A percentile compares a stretch with the other conserved stretches of the same genome.
phyloP scores from a whole-genome alignment of 2,329 filamentous ascomycete species.

The Aspergillus sp. region DNA sequence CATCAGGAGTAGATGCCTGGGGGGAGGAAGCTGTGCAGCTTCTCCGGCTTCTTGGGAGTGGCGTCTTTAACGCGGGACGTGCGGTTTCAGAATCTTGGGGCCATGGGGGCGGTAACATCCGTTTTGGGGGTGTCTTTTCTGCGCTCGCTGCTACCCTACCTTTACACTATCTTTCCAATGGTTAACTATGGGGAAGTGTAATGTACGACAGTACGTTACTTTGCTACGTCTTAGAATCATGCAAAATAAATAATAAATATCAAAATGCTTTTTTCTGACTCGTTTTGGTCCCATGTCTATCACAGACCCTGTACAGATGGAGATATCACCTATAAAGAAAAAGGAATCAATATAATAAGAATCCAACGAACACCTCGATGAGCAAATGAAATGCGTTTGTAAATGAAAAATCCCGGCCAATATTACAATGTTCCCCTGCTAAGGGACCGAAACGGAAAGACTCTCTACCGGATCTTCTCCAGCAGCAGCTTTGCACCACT shows the following conservation, averaged over 20 bases:
- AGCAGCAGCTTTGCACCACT: slow-evolving; percentile 48
- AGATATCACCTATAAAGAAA: slow-evolving; percentile 8
- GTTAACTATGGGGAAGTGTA: too few relatives aligned
- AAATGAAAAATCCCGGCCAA: slow-evolving; percentile 3
- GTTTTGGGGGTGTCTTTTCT: too few relatives aligned
- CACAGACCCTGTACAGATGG: slow-evolving; percentile 16
- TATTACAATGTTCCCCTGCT: slow-evolving; percentile 3
- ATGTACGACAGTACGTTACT: too few relatives aligned
- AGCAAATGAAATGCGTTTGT: not conserved
- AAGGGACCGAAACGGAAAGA: not conserved
- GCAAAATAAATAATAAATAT: not conserved
- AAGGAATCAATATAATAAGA: not conserved
- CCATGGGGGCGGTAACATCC: not conserved
- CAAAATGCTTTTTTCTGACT: slow-evolving; percentile 14
- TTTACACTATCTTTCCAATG: too few relatives aligned
- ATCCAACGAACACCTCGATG: not conserved
- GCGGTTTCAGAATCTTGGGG: not conserved
- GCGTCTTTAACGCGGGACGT: not conserved
- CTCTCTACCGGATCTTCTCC: slow-evolving; percentile 36
- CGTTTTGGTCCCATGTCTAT: slow-evolving; percentile 8
- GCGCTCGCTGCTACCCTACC: too few relatives aligned
- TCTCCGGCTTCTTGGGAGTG: too few relatives aligned
- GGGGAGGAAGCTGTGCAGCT: too few relatives aligned
- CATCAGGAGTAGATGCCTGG: not conserved
- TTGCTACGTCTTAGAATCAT: too few relatives aligned